Evolutionary conservation across 495 filamentous ascomycete species (phyloP), one percentile per base, ranked within the genome.

Genomic region (Glarea lozoyensis): DNA sequence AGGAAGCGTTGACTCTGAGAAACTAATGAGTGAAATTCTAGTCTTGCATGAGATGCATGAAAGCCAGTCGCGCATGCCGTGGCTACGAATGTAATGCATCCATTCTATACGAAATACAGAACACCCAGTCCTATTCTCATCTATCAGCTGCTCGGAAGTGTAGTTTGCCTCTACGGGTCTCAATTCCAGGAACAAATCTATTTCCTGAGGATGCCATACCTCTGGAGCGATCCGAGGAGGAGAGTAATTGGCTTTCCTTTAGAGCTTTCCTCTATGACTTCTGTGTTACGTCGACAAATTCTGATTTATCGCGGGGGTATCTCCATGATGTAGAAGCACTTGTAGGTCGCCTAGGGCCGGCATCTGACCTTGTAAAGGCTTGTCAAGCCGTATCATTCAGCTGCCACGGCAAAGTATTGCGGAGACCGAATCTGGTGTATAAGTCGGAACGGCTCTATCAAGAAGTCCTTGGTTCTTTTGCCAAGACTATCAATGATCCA

Each of bases 261-360:
- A 48, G 48, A 22, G 55, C 55, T 1, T 64, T 64, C 31, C 50
- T 64, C 35, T 50, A 64, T 42, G 61, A 64, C 27, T 64, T 53
- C 25, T 54, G 47, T 13, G 21, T 59, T 12, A 18, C 38, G 17
- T 55, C 53, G 3, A 38, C 50, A 1, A 55, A 58, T 42, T 24
- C 29, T 17, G 33, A 49, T 9, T 15, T 56, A 3, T 62, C 57
- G 0, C 45, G 52, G 12, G 57, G 61, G 0, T 60, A 54, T 38
- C 43, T 64, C 7, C 32, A 46, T 53, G 49, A 54, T 17, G 32
- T 64, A 16, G 61, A 64, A 38, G 10, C 12, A 9, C 49, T 56
- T 27, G 40, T 57, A n/a, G 36, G 43, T 16, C 35, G 32, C 16
- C 39, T 36, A 11, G 57, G 53, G 1, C 42, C 43, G 2, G 21